Conservation (phyloP, 345 rosid genomes). For the Ceriops decandra region DNA sequence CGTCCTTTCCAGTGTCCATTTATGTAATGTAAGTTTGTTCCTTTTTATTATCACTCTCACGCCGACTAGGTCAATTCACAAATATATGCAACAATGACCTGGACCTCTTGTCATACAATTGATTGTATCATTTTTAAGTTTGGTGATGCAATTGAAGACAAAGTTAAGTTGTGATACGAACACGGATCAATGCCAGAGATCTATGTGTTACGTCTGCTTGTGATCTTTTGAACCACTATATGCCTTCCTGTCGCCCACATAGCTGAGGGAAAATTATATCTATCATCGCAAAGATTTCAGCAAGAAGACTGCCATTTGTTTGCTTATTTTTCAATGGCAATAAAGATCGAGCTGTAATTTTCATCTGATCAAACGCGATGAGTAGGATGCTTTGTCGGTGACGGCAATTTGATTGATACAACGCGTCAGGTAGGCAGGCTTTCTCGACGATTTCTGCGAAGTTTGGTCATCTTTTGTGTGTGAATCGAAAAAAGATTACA, state of each 20-base stretch:
- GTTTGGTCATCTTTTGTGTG: no score
- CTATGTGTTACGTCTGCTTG: conserved; percentile 15
- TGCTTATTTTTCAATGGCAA: background rate
- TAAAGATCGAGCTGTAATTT: background rate
- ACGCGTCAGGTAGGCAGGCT: no score
- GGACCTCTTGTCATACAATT: background rate
- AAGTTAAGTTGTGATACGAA: background rate
- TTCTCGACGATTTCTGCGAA: no score
- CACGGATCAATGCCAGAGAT: background rate
- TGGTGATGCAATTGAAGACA: conserved; percentile 2
- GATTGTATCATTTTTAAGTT: background rate
- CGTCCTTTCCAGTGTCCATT: conserved; percentile 3
- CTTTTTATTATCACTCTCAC: background rate
- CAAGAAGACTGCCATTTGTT: background rate
- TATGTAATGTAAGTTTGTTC: background rate
- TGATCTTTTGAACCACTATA: conserved; percentile 21
- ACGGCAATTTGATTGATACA: background rate
- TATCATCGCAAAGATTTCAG: background rate
- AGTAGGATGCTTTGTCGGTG: conserved; percentile 1
- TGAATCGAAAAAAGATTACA: no score
- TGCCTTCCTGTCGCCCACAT: conserved; percentile 24
- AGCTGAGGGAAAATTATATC: background rate
- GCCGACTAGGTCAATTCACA: conserved; percentile 6
- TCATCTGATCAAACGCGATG: background rate
- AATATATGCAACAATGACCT: no score